A percentile compares a stretch with the other conserved stretches of the same genome.
Evolutionary conservation across 169 alveolate species (phyloP).

Genomic region (Blepharisma undulans): DNA sequence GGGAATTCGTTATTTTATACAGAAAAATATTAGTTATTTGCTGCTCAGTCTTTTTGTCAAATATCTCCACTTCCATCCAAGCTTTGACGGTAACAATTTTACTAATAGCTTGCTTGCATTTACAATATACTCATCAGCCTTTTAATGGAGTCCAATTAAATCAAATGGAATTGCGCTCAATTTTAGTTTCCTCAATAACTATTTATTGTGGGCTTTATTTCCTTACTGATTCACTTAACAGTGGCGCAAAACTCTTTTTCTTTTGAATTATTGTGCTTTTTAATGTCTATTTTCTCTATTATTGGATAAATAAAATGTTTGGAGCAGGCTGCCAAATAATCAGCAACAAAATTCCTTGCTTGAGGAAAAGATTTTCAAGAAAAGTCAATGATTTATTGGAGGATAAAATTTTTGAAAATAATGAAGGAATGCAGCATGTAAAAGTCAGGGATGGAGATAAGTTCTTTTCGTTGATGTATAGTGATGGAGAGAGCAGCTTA

Average conservation of each 20-base stretch:
- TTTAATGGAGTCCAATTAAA: constrained; percentile 35
- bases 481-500: too few species aligned
- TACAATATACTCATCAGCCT: constrained; percentile 38
- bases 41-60: constrained; percentile 26
- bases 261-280: background rate
- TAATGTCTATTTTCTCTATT: background rate
- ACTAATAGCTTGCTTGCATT: background rate
- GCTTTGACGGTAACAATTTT: constrained; percentile 47
- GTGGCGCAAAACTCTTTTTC: background rate
- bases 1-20: constrained; percentile 60
- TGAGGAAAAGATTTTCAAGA: background rate
- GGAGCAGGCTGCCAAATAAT: background rate
- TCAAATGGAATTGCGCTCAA: constrained; percentile 35
- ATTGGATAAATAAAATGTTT: background rate
- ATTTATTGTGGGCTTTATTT: constrained; percentile 54
- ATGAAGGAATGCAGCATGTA: too few species aligned
- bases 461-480: too few species aligned
- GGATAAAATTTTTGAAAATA: background rate
- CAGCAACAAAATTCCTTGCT: background rate
- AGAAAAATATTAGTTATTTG: constrained; percentile 53
- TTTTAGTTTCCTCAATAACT: constrained; percentile 39
- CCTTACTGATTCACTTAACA: background rate
- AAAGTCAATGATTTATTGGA: background rate
- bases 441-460: too few species aligned
- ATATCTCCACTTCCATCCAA: constrained; percentile 36